These are phyloP conservation scores for Ophiostoma sp. DNA, from an alignment of 2,329 filamentous ascomycete species.

Conservation along the genomic window DNA sequence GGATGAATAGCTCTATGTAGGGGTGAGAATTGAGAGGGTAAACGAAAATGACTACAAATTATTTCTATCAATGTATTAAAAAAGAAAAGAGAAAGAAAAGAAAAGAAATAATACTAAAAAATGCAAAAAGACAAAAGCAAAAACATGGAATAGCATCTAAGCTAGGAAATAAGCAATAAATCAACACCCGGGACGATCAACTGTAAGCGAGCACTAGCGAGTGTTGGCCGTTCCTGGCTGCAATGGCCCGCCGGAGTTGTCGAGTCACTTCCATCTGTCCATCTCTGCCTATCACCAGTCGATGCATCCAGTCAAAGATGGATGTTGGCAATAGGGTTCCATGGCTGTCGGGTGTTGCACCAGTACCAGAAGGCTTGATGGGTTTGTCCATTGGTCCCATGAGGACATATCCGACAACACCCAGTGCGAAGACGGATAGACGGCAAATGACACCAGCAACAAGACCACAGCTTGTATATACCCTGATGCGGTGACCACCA, in stretches of 20 bases:
- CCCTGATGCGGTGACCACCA: conserved; percentile 1
- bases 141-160: background rate
- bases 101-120: background rate
- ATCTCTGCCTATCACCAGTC: background rate
- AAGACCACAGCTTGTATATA: background rate
- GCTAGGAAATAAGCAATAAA: background rate
- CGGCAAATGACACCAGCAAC: background rate
- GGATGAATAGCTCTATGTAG: no score
- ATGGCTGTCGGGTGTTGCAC: background rate
- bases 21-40: no score
- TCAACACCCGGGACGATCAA: background rate
- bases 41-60: no score
- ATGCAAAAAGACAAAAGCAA: background rate
- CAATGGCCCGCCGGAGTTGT: background rate
- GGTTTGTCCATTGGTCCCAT: no score
- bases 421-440: background rate
- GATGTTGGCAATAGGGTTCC: no score
- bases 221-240: background rate
- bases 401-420: background rate
- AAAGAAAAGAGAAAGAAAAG: background rate
- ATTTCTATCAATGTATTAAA: no score
- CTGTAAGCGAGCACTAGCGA: background rate
- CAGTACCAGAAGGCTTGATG: background rate
- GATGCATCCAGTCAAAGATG: background rate
- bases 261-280: background rate